Evolutionary conservation across 495 filamentous ascomycete species (phyloP).

Genomic region (Talaromyces nanjingensis): DNA sequence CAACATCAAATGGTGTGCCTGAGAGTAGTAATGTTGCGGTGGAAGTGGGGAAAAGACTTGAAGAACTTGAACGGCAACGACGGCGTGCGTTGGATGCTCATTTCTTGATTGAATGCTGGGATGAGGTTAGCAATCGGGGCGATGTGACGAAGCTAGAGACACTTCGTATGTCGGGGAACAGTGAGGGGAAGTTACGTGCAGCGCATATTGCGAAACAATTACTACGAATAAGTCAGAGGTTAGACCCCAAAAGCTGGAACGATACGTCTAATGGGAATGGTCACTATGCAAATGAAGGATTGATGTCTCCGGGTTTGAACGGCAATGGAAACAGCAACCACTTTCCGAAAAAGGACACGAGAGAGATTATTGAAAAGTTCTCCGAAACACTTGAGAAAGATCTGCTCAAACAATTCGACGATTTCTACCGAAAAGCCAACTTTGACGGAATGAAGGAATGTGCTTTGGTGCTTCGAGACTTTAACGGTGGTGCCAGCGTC

Average conservation of each 20-base stretch:
- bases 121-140: constrained; percentile 80
- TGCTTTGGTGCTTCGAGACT: constrained; percentile 88
- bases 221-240: constrained; percentile 75
- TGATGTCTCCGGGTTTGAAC: constrained; percentile 33
- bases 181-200: constrained; percentile 81
- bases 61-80: constrained; percentile 88
- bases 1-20: constrained; percentile 24
- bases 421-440: constrained; percentile 87
- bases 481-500: constrained; percentile 90
- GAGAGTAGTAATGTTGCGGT: constrained; percentile 67
- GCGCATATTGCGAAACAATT: constrained; percentile 86
- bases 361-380: constrained; percentile 93
- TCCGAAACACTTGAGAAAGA: constrained; percentile 94
- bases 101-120: constrained; percentile 94
- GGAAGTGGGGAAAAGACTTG: constrained; percentile 87
- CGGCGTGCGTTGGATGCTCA: constrained; percentile 85
- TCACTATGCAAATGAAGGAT: constrained; percentile 31
- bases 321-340: constrained; percentile 29
- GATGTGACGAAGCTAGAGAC: constrained; percentile 75
- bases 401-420: constrained; percentile 90
- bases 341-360: constrained; percentile 54
- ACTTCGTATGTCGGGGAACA: constrained; percentile 66
- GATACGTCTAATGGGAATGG: constrained; percentile 56
- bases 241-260: constrained; percentile 69
- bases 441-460: constrained; percentile 96